Percentiles rank a stretch among this genome's conserved stretches.
phyloP scores from a whole-genome alignment of 768 basidiomycete genomes.

The Lactarius hengduanensis region DNA sequence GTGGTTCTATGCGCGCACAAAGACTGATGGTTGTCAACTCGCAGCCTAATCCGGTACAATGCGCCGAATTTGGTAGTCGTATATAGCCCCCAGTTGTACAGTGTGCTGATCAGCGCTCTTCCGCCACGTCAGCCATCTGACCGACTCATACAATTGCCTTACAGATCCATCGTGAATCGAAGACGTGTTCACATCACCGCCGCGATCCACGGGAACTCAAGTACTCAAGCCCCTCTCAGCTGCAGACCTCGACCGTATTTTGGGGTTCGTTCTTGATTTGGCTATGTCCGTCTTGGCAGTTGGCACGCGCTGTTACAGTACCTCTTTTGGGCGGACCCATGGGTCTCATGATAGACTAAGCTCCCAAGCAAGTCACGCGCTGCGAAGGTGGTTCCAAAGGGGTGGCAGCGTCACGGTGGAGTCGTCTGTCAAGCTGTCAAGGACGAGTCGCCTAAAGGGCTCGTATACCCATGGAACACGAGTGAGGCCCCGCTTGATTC shows the following conservation, averaged over 20 bases:
- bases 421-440: too few species aligned
- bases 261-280: neutral
- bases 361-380: neutral
- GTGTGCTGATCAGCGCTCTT: neutral
- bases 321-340: neutral
- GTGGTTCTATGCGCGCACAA: too few species aligned
- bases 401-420: neutral
- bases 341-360: neutral
- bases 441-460: neutral
- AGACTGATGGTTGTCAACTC: too few species aligned
- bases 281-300: neutral
- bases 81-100: neutral
- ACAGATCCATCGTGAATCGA: neutral
- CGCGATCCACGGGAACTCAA: neutral
- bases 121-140: neutral
- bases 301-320: neutral
- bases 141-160: neutral
- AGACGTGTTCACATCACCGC: neutral
- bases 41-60: neutral
- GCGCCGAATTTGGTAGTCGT: neutral
- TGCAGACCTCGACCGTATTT: neutral
- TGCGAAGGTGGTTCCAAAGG: too few species aligned
- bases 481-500: too few species aligned
- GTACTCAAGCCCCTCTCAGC: neutral
- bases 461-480: neutral